phyloP scores from a whole-genome alignment of 352 stramenopile species.

The Phytophthora parvispora region DNA sequence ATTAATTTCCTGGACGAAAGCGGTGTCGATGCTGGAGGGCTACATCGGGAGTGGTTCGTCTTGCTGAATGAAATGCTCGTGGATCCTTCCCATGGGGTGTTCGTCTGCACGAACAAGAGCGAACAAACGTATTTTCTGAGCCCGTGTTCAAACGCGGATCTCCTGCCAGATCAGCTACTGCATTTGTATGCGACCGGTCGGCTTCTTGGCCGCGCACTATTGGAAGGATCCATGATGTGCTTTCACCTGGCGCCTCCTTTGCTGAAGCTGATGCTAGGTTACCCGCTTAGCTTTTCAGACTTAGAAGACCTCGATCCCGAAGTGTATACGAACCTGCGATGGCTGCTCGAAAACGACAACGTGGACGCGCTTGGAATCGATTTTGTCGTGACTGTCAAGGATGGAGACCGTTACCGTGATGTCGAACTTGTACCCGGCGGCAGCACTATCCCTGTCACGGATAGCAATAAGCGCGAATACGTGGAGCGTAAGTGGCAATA shows the following conservation, averaged over 20 bases:
- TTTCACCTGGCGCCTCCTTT: slow-evolving; percentile 93
- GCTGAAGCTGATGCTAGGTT: slow-evolving; percentile 96
- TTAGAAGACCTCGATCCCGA: slow-evolving; percentile 68
- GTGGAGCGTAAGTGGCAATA: slow-evolving; percentile 93
- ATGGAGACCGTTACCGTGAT: slow-evolving; percentile 20
- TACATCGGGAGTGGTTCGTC: slow-evolving; percentile 84
- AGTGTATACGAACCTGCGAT: slow-evolving; percentile 49
- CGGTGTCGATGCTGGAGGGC: slow-evolving; percentile 71
- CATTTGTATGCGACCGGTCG: slow-evolving; percentile 42
- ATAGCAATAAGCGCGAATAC: slow-evolving; percentile 94
- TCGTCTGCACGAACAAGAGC: slow-evolving; percentile 40
- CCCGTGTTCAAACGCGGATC: slow-evolving; percentile 31
- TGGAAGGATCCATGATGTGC: slow-evolving; percentile 90
- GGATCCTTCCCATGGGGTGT: slow-evolving; percentile 31
- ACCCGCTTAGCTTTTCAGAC: slow-evolving; percentile 92
- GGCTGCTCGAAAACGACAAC: slow-evolving; percentile 57
- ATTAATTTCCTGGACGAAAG: slow-evolving; percentile 74
- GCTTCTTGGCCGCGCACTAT: slow-evolving; percentile 45
- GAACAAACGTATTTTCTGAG: slow-evolving; percentile 54
- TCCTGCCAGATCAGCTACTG: slow-evolving; percentile 37
- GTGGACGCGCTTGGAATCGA: slow-evolving; percentile 52
- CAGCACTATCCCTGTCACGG: slow-evolving; percentile 82
- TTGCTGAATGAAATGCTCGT: slow-evolving; percentile 52
- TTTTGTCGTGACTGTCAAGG: slow-evolving; percentile 48
- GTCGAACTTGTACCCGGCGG: slow-evolving; percentile 46